Evolutionary conservation across 331 rosid genomes (phyloP), one percentile per base, ranked within the genome.

Genomic region (Acacia pycnantha): DNA sequence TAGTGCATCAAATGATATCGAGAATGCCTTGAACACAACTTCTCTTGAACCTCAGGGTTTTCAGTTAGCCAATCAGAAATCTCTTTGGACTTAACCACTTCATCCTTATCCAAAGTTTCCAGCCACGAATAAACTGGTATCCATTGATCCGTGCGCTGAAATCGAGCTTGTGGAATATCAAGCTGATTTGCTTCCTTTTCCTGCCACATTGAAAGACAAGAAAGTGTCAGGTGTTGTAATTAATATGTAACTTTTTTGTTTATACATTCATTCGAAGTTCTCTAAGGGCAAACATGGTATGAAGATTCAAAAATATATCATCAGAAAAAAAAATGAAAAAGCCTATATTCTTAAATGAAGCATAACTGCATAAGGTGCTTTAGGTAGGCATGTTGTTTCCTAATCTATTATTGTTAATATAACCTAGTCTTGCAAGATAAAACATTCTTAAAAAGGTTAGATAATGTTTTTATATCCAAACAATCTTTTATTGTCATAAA

Each of bases 111-210:
- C 81, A 95, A 79, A 72, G 96, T 85, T 78, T 95, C 99, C 73
- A 93, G 77, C 99, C 99, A 95, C 1, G 91, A 79, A 83, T 95
- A 95, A 66, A 93, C 99, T 1, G 98, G 99, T 77, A 94, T 70
- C 98, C 99, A 95, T 64, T 92, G 99, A 79, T 92, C 93, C 0
- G 97, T 90, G 67, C 98, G 97, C 73, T 94, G 97, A 80, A 94
- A 94, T 68, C 97, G 90, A n/a, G 97, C 97, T 48, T 89, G 96
- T 21, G 96, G 92, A 82, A 86, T 85, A 74, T 90, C 93, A 37
- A 75, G 89, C 82, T 83, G 92, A 43, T 64, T 82, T 16, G 9
- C 92, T 62, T 89, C 96, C 75, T 76, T 90, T 24, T 86, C 97
- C 98, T 94, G 86, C 71, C 83, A 82, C 51, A 78, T 50, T 44